phyloP scores from a whole-genome alignment of 2,329 filamentous ascomycete genomes.

The Verticillium zaregamsianum region DNA sequence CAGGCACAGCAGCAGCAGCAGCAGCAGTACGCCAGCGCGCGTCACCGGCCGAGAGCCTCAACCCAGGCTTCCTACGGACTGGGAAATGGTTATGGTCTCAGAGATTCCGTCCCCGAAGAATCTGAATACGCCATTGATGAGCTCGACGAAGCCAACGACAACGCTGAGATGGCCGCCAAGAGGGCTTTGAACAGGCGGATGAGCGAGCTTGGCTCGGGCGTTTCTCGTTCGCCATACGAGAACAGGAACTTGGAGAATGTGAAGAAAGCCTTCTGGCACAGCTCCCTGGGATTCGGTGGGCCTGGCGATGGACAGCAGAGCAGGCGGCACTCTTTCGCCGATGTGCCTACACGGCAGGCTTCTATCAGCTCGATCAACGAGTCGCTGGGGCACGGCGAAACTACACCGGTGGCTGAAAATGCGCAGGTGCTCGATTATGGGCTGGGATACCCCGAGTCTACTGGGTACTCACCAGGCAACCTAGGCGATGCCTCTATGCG shows the following conservation, averaged over 20 bases:
- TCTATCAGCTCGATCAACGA: slow-evolving; percentile 60
- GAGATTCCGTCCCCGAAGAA: slow-evolving; percentile 58
- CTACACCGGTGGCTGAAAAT: slow-evolving; percentile 20
- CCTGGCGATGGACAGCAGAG: slow-evolving; percentile 63
- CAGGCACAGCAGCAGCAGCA: slow-evolving; percentile 32
- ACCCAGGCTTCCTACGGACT: slow-evolving; percentile 49
- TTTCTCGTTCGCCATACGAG: slow-evolving; percentile 49
- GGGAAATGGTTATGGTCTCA: slow-evolving; percentile 55
- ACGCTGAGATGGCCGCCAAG: slow-evolving; percentile 40
- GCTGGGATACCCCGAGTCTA: slow-evolving; percentile 33
- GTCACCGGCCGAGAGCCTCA: slow-evolving; percentile 54
- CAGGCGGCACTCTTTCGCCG: slow-evolving; percentile 75
- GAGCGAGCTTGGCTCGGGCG: slow-evolving; percentile 50
- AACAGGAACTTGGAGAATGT: slow-evolving; percentile 61
- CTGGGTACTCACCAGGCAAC: slow-evolving; percentile 30
- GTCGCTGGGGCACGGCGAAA: slow-evolving; percentile 41
- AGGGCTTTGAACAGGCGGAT: slow-evolving; percentile 46
- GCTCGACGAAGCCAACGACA: slow-evolving; percentile 58
- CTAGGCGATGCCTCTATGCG: slow-evolving; percentile 23
- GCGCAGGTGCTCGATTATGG: slow-evolving; percentile 28
- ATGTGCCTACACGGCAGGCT: slow-evolving; percentile 59
- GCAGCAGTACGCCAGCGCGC: slow-evolving; percentile 49
- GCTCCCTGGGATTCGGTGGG: slow-evolving; percentile 61
- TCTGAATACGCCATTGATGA: slow-evolving; percentile 72
- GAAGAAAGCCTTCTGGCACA: slow-evolving; percentile 69